Evolutionary conservation across 768 basidiomycete genomes (phyloP), one percentile per base, ranked within the genome.

Genomic region (Coprinopsis sp.): DNA sequence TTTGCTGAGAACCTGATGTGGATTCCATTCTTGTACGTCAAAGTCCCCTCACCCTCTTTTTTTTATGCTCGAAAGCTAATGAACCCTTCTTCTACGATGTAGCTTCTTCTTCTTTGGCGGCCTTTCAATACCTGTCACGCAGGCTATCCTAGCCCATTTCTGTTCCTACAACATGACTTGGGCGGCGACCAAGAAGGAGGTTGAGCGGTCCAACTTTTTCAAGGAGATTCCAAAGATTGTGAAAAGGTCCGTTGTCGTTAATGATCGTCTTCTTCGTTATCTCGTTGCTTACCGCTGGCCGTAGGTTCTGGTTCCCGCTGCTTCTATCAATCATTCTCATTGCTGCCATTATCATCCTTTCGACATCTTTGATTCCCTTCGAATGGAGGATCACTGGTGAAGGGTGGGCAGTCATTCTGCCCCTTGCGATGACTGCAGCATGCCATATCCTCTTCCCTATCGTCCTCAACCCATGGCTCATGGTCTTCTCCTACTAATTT

Each of bases 141-240:
- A 79, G 66, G 79, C 84, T 6, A 74, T 87, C 45, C 71, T 86
- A 34, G 82, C 84, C 3, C 82, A 87, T 49, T 64, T 78, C 49
- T 76, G 77, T 54, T 77, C 75, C 36, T 74, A 75, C 60, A 72
- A 78, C 50, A 78, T 79, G 22, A 68, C 71, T 24, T 79, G 76
- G 77, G 71, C 73, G 4, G 76, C 76, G n/a, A 79, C 76, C 22
- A 66, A 76, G 64, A 93, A 94, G 66, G 88, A 90, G 57, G 87
- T 93, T 18, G 77, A 91, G 62, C 75, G 81, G 24, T 87, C 85
- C 2, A 92, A 92, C 62, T 92, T 94, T 68, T 91, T 90, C 73
- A 82, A 86, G 57, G 91, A 94, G 64, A 82, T 93, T 22, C 91
- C 91, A 0, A 82, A 84, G 55, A 91, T 94, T 58, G 67, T 79